These are phyloP conservation scores for Cryphonectria carpinicola DNA, from an alignment of 2,329 filamentous ascomycete genomes.

Conservation along the genomic window DNA sequence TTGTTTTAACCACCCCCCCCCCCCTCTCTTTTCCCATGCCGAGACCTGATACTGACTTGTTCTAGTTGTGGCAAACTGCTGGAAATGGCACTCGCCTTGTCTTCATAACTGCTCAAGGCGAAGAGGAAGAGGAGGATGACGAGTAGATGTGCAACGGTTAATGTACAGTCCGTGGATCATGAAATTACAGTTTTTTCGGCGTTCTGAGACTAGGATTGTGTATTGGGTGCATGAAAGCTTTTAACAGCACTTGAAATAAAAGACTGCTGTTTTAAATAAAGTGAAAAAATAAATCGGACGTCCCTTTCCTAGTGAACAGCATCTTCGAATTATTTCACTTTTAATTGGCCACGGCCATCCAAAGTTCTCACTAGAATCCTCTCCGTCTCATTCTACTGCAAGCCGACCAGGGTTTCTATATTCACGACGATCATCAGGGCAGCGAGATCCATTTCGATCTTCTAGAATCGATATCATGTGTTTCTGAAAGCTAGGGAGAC, in stretches of 20 bases:
- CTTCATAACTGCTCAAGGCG: conserved; percentile 67
- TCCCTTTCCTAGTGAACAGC: background rate
- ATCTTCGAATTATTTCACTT: background rate
- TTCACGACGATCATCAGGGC: too few relatives aligned
- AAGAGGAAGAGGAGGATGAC: conserved; percentile 55
- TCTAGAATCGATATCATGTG: too few relatives aligned
- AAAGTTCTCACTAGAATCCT: background rate
- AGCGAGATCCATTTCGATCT: too few relatives aligned
- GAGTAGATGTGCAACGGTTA: conserved; percentile 24
- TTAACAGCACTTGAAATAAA: conserved; percentile 7
- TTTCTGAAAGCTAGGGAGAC: too few relatives aligned
- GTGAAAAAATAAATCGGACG: too few relatives aligned
- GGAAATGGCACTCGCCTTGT: conserved; percentile 71
- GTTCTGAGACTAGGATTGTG: conserved; percentile 32
- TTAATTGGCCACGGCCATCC: background rate
- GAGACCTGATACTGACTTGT: conserved; percentile 42
- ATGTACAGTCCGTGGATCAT: background rate
- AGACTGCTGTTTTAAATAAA: background rate
- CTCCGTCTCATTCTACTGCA: background rate
- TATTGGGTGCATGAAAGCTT: conserved; percentile 15
- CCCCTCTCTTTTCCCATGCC: background rate
- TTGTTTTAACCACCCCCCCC: too few relatives aligned
- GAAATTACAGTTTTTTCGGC: conserved; percentile 32
- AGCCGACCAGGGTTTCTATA: background rate
- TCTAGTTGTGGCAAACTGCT: conserved; percentile 77